Evolutionary conservation across 179 eudicot genomes (phyloP).

Genomic region (Patellifolia procumbens): DNA sequence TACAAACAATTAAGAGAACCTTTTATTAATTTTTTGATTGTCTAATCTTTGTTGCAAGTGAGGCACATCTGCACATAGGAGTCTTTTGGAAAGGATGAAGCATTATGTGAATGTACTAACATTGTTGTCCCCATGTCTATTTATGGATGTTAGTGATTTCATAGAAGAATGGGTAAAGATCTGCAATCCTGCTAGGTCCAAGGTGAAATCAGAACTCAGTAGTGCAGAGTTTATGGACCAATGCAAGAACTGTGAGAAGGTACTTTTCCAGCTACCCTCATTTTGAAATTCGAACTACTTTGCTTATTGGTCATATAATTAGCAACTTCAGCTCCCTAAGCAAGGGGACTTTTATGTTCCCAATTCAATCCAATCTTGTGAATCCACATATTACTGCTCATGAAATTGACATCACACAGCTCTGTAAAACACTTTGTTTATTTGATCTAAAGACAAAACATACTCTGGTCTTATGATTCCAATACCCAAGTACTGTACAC

Average conservation of each 20-base stretch:
- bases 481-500: background rate
- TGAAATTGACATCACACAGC: no score
- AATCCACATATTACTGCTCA: background rate
- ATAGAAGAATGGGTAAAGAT: constrained; percentile 94
- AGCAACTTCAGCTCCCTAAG: background rate
- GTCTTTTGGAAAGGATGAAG: no score
- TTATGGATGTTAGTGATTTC: constrained; percentile 53
- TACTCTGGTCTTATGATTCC: background rate
- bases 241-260: constrained; percentile 73
- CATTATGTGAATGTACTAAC: background rate
- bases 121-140: constrained; percentile 11
- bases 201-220: constrained; percentile 46
- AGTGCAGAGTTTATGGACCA: constrained; percentile 48
- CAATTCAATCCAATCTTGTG: background rate
- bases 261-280: background rate
- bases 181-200: constrained; percentile 65
- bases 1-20: no score
- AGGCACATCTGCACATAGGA: no score
- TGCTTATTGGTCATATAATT: background rate
- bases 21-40: no score
- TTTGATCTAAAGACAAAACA: no score
- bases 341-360: background rate
- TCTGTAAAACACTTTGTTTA: no score
- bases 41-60: no score
- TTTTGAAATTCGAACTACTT: background rate